phyloP scores from a whole-genome alignment of 1,139 yeast genomes.

The Scheffersomyces cryptocercus region DNA sequence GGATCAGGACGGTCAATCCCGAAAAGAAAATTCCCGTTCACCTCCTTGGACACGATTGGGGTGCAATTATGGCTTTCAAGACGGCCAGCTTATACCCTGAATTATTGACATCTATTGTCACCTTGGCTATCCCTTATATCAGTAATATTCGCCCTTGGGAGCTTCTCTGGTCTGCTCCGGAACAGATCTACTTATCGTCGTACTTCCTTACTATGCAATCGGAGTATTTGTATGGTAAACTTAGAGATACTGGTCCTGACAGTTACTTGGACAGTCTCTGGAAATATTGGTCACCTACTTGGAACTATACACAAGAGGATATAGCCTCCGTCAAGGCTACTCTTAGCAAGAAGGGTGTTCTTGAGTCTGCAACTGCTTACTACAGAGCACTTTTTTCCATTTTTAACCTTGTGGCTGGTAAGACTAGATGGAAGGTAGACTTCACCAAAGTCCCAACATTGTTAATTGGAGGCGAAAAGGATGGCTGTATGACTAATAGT shows the following conservation, averaged over 20 bases:
- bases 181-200: constrained; percentile 36
- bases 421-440: constrained; percentile 29
- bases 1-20: constrained; percentile 29
- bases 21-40: constrained; percentile 32
- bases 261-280: constrained; percentile 37
- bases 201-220: constrained; percentile 47
- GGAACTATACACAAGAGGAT: constrained; percentile 29
- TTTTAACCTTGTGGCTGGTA: constrained; percentile 19
- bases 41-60: constrained; percentile 51
- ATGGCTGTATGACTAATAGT: constrained; percentile 40
- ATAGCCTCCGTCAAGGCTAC: constrained; percentile 31
- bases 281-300: constrained; percentile 46
- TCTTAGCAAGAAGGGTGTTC: constrained; percentile 25
- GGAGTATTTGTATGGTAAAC: constrained; percentile 24
- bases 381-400: constrained; percentile 36
- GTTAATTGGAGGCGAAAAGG: constrained; percentile 38
- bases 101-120: constrained; percentile 33
- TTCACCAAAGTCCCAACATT: constrained; percentile 42
- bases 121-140: constrained; percentile 44
- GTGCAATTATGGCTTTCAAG: constrained; percentile 40
- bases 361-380: constrained; percentile 46
- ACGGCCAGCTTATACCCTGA: constrained; percentile 40
- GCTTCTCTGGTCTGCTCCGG: constrained; percentile 30
- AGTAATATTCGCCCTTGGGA: constrained; percentile 30
- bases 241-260: constrained; percentile 17